These are phyloP conservation scores for Gigaspora rosea DNA, from an alignment of 192 early-diverging fungal species.

Conservation along the genomic window DNA sequence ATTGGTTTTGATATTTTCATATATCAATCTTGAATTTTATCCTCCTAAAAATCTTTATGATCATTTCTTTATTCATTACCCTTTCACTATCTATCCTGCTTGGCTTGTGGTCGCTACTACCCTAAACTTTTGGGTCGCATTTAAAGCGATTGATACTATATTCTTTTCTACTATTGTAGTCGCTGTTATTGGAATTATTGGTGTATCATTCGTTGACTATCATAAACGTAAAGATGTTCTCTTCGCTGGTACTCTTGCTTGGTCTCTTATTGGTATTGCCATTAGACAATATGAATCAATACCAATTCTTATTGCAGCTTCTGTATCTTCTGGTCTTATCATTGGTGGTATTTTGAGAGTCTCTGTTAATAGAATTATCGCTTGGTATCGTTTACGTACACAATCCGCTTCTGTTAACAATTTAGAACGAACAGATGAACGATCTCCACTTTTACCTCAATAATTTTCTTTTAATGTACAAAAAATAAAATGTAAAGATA, in stretches of 20 bases:
- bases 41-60: conserved; percentile 43
- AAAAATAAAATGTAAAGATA: too few relatives aligned
- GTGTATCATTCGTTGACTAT: conserved; percentile 39
- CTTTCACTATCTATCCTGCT: conserved; percentile 47
- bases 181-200: conserved; percentile 29
- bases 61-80: conserved; percentile 42
- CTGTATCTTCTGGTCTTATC: conserved; percentile 20
- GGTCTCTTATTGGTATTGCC: conserved; percentile 32
- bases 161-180: conserved; percentile 21
- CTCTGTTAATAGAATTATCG: not conserved
- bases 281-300: not conserved
- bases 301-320: conserved; percentile 6
- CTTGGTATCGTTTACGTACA: not conserved
- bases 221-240: conserved; percentile 42
- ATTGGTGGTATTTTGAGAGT: conserved; percentile 22
- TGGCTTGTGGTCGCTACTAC: conserved; percentile 33
- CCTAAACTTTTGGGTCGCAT: conserved; percentile 34
- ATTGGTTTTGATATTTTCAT: conserved; percentile 2
- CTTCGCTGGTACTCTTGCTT: conserved; percentile 42
- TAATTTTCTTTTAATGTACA: too few relatives aligned
- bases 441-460: too few relatives aligned
- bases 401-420: too few relatives aligned
- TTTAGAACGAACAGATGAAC: too few relatives aligned
- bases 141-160: not conserved
- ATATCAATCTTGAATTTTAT: conserved; percentile 39